These are phyloP conservation scores for Yarrowia sp. DNA, from an alignment of 805 yeast species.

Conservation along the genomic window DNA sequence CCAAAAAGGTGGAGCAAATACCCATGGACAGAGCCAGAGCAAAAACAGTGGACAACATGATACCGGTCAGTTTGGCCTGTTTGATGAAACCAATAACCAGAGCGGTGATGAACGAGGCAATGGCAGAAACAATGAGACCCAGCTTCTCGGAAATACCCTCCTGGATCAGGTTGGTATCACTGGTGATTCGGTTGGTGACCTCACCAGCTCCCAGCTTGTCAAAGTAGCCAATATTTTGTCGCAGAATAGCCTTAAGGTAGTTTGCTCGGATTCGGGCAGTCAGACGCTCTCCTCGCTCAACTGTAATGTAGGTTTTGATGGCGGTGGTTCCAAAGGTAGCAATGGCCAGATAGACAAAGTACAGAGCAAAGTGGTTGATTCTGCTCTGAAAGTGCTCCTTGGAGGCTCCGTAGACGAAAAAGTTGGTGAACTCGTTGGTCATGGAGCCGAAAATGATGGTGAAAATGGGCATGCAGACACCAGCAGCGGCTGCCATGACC, in stretches of 20 bases:
- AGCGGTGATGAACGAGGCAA: slow-evolving; percentile 42
- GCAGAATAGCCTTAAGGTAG: slow-evolving; percentile 39
- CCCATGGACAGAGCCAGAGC: slow-evolving; percentile 36
- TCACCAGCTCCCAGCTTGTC: slow-evolving; percentile 45
- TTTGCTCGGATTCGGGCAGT: slow-evolving; percentile 42
- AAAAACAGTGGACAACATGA: slow-evolving; percentile 38
- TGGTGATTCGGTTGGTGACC: slow-evolving; percentile 44
- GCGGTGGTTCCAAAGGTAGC: slow-evolving; percentile 38
- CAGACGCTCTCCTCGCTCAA: slow-evolving; percentile 42
- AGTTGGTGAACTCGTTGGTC: slow-evolving; percentile 40
- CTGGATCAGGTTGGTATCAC: slow-evolving; percentile 42
- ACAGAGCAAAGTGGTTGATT: slow-evolving; percentile 40
- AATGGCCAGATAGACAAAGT: slow-evolving; percentile 42
- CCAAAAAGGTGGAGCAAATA: slow-evolving; percentile 35
- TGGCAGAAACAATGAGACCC: slow-evolving; percentile 41
- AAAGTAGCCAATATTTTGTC: slow-evolving; percentile 44
- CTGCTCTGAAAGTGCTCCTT: slow-evolving; percentile 37
- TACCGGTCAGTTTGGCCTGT: slow-evolving; percentile 40
- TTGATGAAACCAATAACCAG: slow-evolving; percentile 40
- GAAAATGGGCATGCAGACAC: slow-evolving; percentile 44
- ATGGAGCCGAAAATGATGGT: slow-evolving; percentile 43
- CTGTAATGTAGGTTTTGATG: slow-evolving; percentile 39
- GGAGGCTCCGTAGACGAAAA: slow-evolving; percentile 32
- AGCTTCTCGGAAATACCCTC: slow-evolving; percentile 45
- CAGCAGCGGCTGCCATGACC: slow-evolving; percentile 39